phyloP scores from a whole-genome alignment of 1,284 basidiomycete species.

The Ceratobasidium sp. region DNA sequence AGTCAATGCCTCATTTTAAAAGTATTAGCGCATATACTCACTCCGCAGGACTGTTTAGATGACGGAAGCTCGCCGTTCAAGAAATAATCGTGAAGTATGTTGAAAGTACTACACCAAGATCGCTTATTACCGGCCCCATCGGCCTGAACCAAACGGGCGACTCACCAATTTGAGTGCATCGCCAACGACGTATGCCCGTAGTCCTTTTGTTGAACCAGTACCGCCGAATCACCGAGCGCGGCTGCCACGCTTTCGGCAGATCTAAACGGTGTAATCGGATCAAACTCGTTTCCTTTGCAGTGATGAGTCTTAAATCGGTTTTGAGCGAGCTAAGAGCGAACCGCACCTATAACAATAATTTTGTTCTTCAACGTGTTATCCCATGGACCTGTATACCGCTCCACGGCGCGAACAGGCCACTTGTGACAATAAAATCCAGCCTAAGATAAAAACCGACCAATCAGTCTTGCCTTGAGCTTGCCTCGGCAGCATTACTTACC shows the following conservation, averaged over 20 bases:
- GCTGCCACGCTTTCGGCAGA: conserved; percentile 40
- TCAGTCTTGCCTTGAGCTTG: background rate
- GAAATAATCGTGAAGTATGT: too few species aligned
- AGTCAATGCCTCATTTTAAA: too few species aligned
- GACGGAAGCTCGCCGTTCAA: too few species aligned
- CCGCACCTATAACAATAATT: conserved; percentile 40
- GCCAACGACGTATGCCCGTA: conserved; percentile 26
- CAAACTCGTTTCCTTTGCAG: conserved; percentile 33
- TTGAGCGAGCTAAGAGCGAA: background rate
- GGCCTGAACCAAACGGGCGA: too few species aligned
- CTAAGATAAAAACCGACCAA: background rate
- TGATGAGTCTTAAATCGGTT: background rate
- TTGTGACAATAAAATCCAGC: conserved; percentile 16
- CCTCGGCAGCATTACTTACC: background rate
- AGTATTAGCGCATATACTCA: too few species aligned
- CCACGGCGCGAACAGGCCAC: conserved; percentile 42
- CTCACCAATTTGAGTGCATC: too few species aligned
- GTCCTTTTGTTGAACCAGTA: conserved; percentile 41
- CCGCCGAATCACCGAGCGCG: conserved; percentile 36
- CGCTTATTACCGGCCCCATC: too few species aligned
- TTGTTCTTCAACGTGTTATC: conserved; percentile 29
- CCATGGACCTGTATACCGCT: conserved; percentile 34
- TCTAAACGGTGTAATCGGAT: conserved; percentile 43
- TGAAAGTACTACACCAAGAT: too few species aligned
- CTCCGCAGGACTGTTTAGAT: too few species aligned